Evolutionary conservation across 768 basidiomycete species (phyloP), one percentile per base, ranked within the genome.

Genomic region (Suillus occidentalis): DNA sequence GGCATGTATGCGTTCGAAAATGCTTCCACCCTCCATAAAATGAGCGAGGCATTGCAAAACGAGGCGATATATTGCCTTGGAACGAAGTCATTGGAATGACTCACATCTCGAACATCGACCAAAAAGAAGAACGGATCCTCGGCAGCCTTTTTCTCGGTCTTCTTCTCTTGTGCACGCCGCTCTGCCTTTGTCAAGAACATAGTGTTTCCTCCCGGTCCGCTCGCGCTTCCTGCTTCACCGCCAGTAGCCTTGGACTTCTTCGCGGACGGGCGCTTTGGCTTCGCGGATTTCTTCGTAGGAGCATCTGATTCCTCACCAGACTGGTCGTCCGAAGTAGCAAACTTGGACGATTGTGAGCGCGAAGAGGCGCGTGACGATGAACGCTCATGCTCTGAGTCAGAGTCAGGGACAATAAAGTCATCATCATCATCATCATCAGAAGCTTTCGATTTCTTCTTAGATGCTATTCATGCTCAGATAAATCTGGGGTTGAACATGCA

Each of bases 111-210:
- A 18, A 87, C 76, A 69, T 95, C 87, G 18, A 76, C 70, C 62
- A 97, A 80, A 80, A 96, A 97, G 40, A 81, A 71, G 73, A 88
- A 97, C 1, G 92, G 87, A 65, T 87, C 83, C 64, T 98, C 95
- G 8, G 85, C 77, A 2, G 87, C 82, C 73, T 93, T 89, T 80
- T 97, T 96, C 63, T 90, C 89, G 16, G 87, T 86, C 74, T 94
- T 97, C 74, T 89, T 90, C 43, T 87, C 85, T 71, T 88, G 85
- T 56, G 87, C 83, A 7, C 90, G 84, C 68, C 84, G 84, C 73
- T 96, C 95, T 2, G 96, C 95, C 8, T 88, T 89, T 18, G 95
- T 97, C 63, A 95, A 80, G 77, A 96, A 92, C 10, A 77, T 74
- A 49, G 75, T 77, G 43, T 73, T 73, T 6, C 61, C 73, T 31